Conservation (phyloP, 1,284 basidiomycete species). For the Cryptococcus deneoformans region DNA sequence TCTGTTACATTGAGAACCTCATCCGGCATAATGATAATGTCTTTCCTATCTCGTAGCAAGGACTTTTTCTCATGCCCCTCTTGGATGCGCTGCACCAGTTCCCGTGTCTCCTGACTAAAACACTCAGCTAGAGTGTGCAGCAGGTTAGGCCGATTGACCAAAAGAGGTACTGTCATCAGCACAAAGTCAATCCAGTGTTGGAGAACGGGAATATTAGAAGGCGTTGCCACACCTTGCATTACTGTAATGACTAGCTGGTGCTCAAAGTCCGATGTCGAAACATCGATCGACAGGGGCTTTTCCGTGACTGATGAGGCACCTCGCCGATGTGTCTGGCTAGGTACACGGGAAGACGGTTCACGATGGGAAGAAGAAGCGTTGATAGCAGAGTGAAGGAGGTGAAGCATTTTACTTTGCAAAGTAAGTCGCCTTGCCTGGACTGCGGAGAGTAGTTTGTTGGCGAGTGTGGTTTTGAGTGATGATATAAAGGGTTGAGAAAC, state of each 20-base stretch:
- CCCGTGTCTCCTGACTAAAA: slow-evolving; percentile 69
- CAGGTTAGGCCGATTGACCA: slow-evolving; percentile 62
- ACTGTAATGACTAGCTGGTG: slow-evolving; percentile 68
- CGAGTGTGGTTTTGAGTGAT: slow-evolving; percentile 65
- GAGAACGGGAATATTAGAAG: slow-evolving; percentile 70
- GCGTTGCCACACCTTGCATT: slow-evolving; percentile 70
- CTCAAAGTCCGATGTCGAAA: slow-evolving; percentile 21
- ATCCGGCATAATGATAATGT: slow-evolving; percentile 46
- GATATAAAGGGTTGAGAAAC: slow-evolving; percentile 61
- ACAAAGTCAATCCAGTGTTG: slow-evolving; percentile 98
- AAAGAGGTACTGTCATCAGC: slow-evolving; percentile 82
- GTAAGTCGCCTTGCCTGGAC: slow-evolving; percentile 69
- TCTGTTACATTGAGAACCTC: slow-evolving; percentile 58
- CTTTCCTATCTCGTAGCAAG: background rate
- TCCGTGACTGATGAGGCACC: slow-evolving; percentile 16
- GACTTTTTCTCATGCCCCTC: slow-evolving; percentile 28
- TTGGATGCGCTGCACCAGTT: slow-evolving; percentile 51
- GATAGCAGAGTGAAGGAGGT: slow-evolving; percentile 81
- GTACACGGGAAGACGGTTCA: background rate
- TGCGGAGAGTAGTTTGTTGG: slow-evolving; percentile 70
- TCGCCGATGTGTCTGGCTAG: slow-evolving; percentile 5
- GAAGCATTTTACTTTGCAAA: slow-evolving; percentile 88
- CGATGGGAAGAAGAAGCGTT: slow-evolving; percentile 53
- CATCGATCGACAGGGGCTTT: background rate
- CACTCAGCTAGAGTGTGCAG: slow-evolving; percentile 79